Percentiles rank a stretch among this genome's conserved stretches.
phyloP scores from a whole-genome alignment of 2,329 filamentous ascomycete genomes.

The Berkeleyomyces rouxiae region DNA sequence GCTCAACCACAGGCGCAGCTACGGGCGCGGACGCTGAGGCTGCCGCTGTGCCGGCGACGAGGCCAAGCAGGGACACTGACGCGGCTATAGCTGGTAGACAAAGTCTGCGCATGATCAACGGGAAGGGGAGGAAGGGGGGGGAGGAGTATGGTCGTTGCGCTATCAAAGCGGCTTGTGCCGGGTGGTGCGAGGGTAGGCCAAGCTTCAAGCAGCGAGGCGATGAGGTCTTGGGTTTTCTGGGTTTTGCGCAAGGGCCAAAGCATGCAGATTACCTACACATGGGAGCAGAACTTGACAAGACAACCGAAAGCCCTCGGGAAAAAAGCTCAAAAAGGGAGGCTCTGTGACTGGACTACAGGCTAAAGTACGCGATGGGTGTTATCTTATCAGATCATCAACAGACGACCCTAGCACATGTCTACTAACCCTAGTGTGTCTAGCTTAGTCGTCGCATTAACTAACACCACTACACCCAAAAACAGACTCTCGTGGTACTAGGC shows the following conservation, averaged over 20 bases:
- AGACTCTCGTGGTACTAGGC: not conserved
- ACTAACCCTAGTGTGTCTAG: not conserved
- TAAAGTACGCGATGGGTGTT: not conserved
- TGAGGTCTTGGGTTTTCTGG: not conserved
- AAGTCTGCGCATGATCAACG: not conserved
- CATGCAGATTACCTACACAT: too few species aligned
- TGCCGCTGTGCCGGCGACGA: not conserved
- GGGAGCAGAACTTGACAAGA: not conserved
- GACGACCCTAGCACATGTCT: not conserved
- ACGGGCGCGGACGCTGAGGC: not conserved
- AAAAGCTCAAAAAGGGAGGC: not conserved
- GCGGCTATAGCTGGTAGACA: not conserved
- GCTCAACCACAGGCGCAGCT: not conserved
- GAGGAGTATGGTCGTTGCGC: not conserved
- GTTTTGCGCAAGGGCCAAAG: too few species aligned
- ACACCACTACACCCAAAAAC: not conserved
- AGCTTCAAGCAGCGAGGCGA: not conserved
- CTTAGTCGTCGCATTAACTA: not conserved
- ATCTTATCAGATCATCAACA: slow-evolving; percentile 13
- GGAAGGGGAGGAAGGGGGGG: not conserved
- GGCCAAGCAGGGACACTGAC: not conserved
- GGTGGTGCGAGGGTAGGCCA: not conserved
- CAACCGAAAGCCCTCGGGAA: not conserved
- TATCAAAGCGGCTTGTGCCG: not conserved
- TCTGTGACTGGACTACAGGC: too few species aligned